Evolutionary conservation across 495 filamentous ascomycete genomes (phyloP).

Genomic region (Aspergillus diversus): DNA sequence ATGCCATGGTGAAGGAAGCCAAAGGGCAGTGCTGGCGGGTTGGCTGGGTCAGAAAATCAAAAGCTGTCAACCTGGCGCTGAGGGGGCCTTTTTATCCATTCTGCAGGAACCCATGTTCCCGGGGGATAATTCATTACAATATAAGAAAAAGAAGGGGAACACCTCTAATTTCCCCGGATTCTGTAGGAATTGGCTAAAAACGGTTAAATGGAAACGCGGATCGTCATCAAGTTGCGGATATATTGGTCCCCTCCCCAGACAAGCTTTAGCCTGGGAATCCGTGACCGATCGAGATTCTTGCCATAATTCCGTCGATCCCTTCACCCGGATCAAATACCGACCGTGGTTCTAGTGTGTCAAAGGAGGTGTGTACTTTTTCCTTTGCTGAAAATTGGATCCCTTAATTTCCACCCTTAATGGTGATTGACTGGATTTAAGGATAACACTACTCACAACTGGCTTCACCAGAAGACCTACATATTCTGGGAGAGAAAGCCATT

Average conservation of each 20-base stretch:
- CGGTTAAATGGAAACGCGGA: background rate
- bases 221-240: background rate
- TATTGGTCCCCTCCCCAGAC: background rate
- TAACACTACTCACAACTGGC: too few relatives aligned
- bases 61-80: background rate
- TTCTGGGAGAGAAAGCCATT: too few relatives aligned
- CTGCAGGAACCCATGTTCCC: background rate
- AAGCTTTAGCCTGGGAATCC: background rate
- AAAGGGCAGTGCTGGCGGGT: background rate
- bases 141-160: background rate
- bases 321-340: background rate
- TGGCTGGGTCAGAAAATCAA: background rate
- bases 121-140: background rate
- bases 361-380: background rate
- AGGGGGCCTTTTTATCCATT: background rate
- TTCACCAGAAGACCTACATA: too few relatives aligned
- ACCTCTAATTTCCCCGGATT: background rate
- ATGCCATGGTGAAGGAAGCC: background rate
- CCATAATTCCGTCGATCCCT: constrained; percentile 1
- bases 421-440: too few relatives aligned
- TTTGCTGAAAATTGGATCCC: background rate
- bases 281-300: background rate
- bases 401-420: background rate
- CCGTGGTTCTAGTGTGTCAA: background rate
- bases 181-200: background rate